Percentiles rank a stretch among this genome's conserved stretches.
These are phyloP conservation scores for Aureobasidium sp. DNA, from an alignment of 2,329 filamentous ascomycete species.

Conservation along the genomic window DNA sequence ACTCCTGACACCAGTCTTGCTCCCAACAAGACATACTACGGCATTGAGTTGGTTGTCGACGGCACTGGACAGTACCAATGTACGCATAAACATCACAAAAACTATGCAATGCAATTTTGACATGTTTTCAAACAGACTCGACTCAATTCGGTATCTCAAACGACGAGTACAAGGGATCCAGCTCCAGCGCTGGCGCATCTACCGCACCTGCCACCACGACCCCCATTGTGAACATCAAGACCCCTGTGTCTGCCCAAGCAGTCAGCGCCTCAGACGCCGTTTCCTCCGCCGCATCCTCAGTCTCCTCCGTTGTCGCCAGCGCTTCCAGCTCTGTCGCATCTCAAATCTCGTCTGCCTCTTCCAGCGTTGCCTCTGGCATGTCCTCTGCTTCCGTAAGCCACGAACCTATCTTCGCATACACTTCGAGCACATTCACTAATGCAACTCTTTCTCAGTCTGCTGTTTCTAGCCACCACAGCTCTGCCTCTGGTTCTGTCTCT, in stretches of 20 bases:
- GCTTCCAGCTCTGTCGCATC: neutral
- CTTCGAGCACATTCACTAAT: neutral
- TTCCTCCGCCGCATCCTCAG: constrained; percentile 13
- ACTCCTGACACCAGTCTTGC: constrained; percentile 40
- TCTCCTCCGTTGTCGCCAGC: neutral
- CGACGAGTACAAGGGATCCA: constrained; percentile 23
- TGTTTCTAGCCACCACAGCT: neutral
- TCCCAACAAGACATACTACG: constrained; percentile 47
- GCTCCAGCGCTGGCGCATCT: constrained; percentile 17
- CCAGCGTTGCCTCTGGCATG: neutral
- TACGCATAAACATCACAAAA: neutral
- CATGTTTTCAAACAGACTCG: constrained; percentile 26
- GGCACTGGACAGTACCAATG: constrained; percentile 52
- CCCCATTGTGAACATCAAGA: constrained; percentile 17
- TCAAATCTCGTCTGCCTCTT: neutral
- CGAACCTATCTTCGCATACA: neutral
- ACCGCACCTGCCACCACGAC: constrained; percentile 15
- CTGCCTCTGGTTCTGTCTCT: neutral
- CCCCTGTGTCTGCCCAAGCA: constrained; percentile 17
- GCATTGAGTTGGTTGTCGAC: constrained; percentile 53
- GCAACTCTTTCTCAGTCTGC: neutral
- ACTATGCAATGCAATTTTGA: neutral
- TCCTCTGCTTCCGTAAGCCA: constrained; percentile 32
- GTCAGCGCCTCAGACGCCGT: constrained; percentile 14
- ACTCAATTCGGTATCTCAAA: constrained; percentile 55